Evolutionary conservation across 2,329 filamentous ascomycete genomes (phyloP), one percentile per base, ranked within the genome.

Genomic region (Fusarium sp.): DNA sequence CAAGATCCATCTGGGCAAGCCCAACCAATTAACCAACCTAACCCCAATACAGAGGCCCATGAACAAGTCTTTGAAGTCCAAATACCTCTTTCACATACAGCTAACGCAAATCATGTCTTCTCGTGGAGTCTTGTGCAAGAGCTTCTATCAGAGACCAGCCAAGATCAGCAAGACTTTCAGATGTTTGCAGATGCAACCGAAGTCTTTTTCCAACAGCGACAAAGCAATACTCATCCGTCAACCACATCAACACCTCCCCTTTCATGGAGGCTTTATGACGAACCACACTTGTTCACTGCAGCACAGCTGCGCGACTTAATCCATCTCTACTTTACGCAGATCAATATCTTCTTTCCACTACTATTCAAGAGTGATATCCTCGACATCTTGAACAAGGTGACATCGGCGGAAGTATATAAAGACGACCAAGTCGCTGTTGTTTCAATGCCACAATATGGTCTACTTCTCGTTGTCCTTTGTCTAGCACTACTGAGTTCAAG

Each of bases 311-410:
- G 23, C 1, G 55, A n/a, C 1, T 15, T 60, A 16, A 26, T 69
- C 3, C 26, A 57, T 15, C n/a, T 38, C 3, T 77, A 75, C n/a
- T 77, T 76, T 35, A 41, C 43, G 8, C 41, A 74, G 7, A 66
- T 77, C n/a, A 75, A 75, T 13, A 66, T 75, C 1, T 77, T 76
- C 47, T 77, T 74, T 38, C 66, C 67, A 3, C 24, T 70, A 10
- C 11, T 70, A 1, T 54, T 62, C 0, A 21, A 56, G 28, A 39
- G 24, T 3, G 18, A 64, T 28, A 6, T 69, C 21, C 9, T 57
- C 15, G 33, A 44, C 0, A 42, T 46, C 7, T 24, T 71, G 0
- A 21, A 65, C 2, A 12, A 3, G 2, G 8, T 62, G 1, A 23
- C 41, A 6, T 26, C 26, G 8, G n/a, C 4, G 5, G 42, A 63